phyloP scores from a whole-genome alignment of 2,329 filamentous ascomycete species.

The Penicillium griseofulvum region DNA sequence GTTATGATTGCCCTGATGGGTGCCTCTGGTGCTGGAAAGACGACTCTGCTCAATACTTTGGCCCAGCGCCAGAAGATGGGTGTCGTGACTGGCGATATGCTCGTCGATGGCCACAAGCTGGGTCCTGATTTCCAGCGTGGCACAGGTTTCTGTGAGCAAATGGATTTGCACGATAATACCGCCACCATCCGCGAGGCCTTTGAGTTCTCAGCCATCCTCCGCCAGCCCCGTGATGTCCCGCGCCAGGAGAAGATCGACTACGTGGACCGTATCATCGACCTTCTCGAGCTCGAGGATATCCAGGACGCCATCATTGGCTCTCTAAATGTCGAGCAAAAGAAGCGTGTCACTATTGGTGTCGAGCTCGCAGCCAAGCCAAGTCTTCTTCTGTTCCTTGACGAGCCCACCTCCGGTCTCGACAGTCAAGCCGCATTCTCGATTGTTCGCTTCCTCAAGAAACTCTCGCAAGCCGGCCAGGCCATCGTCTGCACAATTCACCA shows the following conservation, averaged over 20 bases:
- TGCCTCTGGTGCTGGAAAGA: slow-evolving; percentile 78
- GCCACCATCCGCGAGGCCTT: slow-evolving; percentile 66
- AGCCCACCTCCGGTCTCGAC: slow-evolving; percentile 69
- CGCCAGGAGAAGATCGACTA: slow-evolving; percentile 63
- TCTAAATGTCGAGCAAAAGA: slow-evolving; percentile 67
- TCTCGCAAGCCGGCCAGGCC: slow-evolving; percentile 64
- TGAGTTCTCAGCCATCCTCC: slow-evolving; percentile 65
- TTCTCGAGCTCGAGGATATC: slow-evolving; percentile 64
- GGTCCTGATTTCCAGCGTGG: slow-evolving; percentile 64
- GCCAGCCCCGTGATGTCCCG: slow-evolving; percentile 57
- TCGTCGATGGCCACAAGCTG: slow-evolving; percentile 65
- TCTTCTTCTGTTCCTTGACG: slow-evolving; percentile 68
- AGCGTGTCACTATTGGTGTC: slow-evolving; percentile 70
- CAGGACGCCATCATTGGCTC: slow-evolving; percentile 65
- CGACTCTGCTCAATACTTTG: slow-evolving; percentile 74
- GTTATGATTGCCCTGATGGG: slow-evolving; percentile 79
- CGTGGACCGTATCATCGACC: slow-evolving; percentile 63
- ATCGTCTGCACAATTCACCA: slow-evolving; percentile 75
- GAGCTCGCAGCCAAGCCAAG: slow-evolving; percentile 69
- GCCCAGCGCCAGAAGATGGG: slow-evolving; percentile 69
- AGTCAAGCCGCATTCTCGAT: slow-evolving; percentile 68
- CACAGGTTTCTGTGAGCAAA: slow-evolving; percentile 70
- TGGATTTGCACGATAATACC: slow-evolving; percentile 68
- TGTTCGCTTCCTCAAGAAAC: slow-evolving; percentile 66
- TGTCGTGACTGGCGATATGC: slow-evolving; percentile 65